Evolutionary conservation across 2,329 filamentous ascomycete species (phyloP), one percentile per base, ranked within the genome.

Genomic region (Thyridium curvatum): DNA sequence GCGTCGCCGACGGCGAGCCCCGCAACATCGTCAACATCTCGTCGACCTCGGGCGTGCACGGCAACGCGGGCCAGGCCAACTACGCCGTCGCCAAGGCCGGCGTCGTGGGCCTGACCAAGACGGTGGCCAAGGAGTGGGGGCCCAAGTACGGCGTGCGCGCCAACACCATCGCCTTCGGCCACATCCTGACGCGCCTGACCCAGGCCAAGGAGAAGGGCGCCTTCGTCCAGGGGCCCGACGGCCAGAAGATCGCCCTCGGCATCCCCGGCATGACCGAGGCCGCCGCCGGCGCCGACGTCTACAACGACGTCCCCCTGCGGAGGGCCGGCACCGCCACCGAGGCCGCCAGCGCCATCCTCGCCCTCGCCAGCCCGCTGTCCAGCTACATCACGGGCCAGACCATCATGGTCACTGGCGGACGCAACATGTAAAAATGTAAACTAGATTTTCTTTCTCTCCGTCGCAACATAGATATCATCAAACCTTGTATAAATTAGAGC

Each of bases 91-190:
- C 86, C 39, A 94, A 94, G 68, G 85, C 88, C 3, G 89, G 86
- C 34, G 78, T 94, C 12, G 77, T 77, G 10, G 89, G 89, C 6
- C 72, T 94, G 41, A 90, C 84, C 42, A 94, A 93, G 68, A 89
- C 87, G 2, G 87, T 94, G 55, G 87, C 88, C 3, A 94, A 94
- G 66, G 82, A 95, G 68, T 94, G 88, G 89, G 88, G 88, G 1
- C 87, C 86, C 0, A 62, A 71, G 30, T 94, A 90, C 52, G 88
- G 87, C 37, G 88, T 94, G 6, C 72, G 88, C 42, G 76, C 82
- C 31, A 94, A 94, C 61, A 88, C 86, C 3, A 71, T 94, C 37
- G 87, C 87, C 4, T 94, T 94, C 52, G 89, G 89, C 0, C 77
- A 83, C 56, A 91, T 94, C 48, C 66, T 78, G 50, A 94, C 89